Base-by-base conservation (phyloP, 208 protist species). In the Trypanosoma lewisi region DNA sequence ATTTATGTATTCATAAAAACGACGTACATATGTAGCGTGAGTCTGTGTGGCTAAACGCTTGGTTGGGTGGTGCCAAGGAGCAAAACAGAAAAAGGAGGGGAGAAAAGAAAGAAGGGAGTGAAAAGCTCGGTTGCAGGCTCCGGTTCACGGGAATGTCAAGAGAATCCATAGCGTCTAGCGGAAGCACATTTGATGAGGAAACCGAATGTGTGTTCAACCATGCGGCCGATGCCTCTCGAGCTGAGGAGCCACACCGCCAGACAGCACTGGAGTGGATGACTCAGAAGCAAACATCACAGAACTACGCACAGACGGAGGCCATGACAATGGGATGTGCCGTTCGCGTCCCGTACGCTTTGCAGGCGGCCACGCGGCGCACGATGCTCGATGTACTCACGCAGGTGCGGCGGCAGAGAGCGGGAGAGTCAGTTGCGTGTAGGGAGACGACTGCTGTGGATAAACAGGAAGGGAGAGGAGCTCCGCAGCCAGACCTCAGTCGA, bases 301-400 rank as follows among this genome's bases (percentile, higher is more conserved):
- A 23, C n/a, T 2, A 23, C 2, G 31, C 57, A 0, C 54, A 39
- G 33, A 59, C 45, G 4, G 64, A 70, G 11, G 65, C 70, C 3
- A 71, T 73, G 16, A 88, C 85, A 23, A 85, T 91, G 79, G 73
- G 82, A 52, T 36, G 73, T 48, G 79, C 81, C 12, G 85, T 91
- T 47, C 54, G 60, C 28, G 69, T 92, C 1, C 85, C 85, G 2
- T 41, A 54, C 12, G 82, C 85, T 2, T 68, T 92, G 42, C 85
- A 63, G 31, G 63, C 44, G 14, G 79, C 85, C 1, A 75, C 65
- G n/a, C 79, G 85, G 4, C 82, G 85, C 28, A 89, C 85, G n/a
- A 89, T 92, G 85, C 71, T 84, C 36, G 85, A 91, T 54, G 66
- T 88, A 23, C 51, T 91, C 30, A 48, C 53, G 2, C 25, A 66